Evolutionary conservation across 192 early-diverging fungal genomes (phyloP), one percentile per base, ranked within the genome.

Genomic region (Paraglomus brasilianum): DNA sequence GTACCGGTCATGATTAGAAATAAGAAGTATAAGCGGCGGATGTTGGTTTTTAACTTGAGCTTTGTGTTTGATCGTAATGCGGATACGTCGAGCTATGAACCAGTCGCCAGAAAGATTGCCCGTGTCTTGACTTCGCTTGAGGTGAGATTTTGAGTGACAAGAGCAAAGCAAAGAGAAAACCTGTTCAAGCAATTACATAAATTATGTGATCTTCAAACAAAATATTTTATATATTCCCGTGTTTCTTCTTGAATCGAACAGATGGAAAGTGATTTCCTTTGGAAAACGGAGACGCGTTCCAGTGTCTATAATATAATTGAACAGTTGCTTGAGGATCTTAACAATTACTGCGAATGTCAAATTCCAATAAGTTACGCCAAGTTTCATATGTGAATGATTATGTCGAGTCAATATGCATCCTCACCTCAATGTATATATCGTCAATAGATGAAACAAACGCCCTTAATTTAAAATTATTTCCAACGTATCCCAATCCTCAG

Each of bases 1-100:
- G 82, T 76, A 58, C 94, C 93, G 5, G 87, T 96, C 8, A 70
- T 74, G 36, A 86, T 96, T n/a, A 75, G 84, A 30, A 83, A 91
- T 61, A 77, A 80, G 59, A 59, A 70, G 30, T 92, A 94, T 66
- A 76, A 80, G 56, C 81, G 97, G 21, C 96, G 95, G 76, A 87
- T 84, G 38, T 80, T 96, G 53, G 83, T 94, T 30, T 98, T 95
- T 80, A 98, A 98, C 77, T 81, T 96, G 51, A 90, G 92, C 62
- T 97, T 98, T 86, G 90, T 94, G 11, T 97, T 98, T 83, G 92
- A 94, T 56, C 86, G 84, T 46, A 76, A 84, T 17, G 93, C 91
- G 1, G 88, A 94, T 48, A 92, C 89, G 36, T 80, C 78, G 39
- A 87, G 88, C 45, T 97, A 94, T 62, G 93, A 95, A 55, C 90